A percentile compares a stretch with the other conserved stretches of the same genome.
Evolutionary conservation across 75 land plant species (phyloP).

Genomic region (Pinus taeda): DNA sequence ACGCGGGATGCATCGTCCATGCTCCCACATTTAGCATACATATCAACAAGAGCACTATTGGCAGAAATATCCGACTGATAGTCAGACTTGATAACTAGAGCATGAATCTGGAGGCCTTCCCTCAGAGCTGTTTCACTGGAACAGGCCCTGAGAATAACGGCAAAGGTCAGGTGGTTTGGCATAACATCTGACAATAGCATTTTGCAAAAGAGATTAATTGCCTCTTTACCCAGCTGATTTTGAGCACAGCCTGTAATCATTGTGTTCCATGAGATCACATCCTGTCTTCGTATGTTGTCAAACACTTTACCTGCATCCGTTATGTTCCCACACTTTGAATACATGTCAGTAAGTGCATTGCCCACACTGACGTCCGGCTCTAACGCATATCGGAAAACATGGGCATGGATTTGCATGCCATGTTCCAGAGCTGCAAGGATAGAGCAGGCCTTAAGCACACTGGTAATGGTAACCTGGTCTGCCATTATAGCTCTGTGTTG

Average conservation of each 20-base stretch:
- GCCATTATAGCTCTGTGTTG: constrained; percentile 7
- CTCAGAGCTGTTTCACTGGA: constrained; percentile 22
- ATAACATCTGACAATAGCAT: constrained; percentile 12
- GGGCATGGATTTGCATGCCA: constrained; percentile 21
- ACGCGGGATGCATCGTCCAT: constrained; percentile 39
- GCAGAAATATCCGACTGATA: constrained; percentile 51
- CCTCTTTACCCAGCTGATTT: constrained; percentile 17
- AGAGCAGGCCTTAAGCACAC: constrained; percentile 25
- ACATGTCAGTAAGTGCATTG: constrained; percentile 36
- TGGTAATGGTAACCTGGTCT: constrained; percentile 19
- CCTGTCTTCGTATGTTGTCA: constrained; percentile 22
- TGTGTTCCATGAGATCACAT: constrained; percentile 43
- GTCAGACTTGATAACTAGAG: constrained; percentile 29
- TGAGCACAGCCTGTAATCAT: constrained; percentile 28
- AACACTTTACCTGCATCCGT: constrained; percentile 23
- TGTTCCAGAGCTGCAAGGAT: constrained; percentile 4
- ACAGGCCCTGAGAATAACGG: neutral
- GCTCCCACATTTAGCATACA: constrained; percentile 55
- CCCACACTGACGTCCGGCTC: constrained; percentile 19
- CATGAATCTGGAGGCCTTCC: constrained; percentile 32
- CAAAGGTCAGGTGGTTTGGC: neutral
- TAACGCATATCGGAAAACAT: constrained; percentile 11
- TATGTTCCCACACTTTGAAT: constrained; percentile 28
- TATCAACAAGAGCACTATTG: constrained; percentile 47
- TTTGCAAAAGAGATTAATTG: constrained; percentile 22